These are phyloP conservation scores for Thermothielavioides terrestris DNA, from an alignment of 495 filamentous ascomycete genomes.

Conservation along the genomic window DNA sequence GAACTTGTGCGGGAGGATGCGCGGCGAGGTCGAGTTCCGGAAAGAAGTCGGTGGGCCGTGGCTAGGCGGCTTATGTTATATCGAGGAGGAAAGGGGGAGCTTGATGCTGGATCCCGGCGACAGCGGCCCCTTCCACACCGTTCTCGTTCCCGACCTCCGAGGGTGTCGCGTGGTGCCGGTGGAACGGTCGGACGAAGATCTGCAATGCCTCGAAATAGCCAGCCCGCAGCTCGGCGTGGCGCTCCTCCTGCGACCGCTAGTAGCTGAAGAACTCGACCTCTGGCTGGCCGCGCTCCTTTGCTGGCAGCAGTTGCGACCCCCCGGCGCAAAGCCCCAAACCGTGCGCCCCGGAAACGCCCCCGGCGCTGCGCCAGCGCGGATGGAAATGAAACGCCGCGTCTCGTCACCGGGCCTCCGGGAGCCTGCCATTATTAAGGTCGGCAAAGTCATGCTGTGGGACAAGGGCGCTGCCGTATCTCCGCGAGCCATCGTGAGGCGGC, in stretches of 20 bases:
- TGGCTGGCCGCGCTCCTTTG: conserved; percentile 92
- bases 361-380: conserved; percentile 13
- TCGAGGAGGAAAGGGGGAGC: conserved; percentile 57
- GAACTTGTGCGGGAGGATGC: conserved; percentile 58
- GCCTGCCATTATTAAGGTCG: conserved; percentile 90
- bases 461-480: conserved; percentile 48
- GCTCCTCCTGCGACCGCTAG: conserved; percentile 65
- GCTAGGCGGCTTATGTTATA: conserved; percentile 54
- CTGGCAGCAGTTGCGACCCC: conserved; percentile 81
- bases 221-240: conserved; percentile 59
- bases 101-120: conserved; percentile 54
- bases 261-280: conserved; percentile 68
- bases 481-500: conserved; percentile 43
- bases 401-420: conserved; percentile 55
- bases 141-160: conserved; percentile 68
- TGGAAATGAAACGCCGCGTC: conserved; percentile 66
- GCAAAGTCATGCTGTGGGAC: conserved; percentile 89
- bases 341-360: conserved; percentile 17
- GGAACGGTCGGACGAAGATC: conserved; percentile 52
- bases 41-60: conserved; percentile 46
- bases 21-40: conserved; percentile 59
- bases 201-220: conserved; percentile 72
- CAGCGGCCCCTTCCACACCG: conserved; percentile 38
- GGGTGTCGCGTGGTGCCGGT: conserved; percentile 73
- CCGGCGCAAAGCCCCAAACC: conserved; percentile 21